Evolutionary conservation across 768 basidiomycete genomes (phyloP).

Genomic region (Boletus sp.): DNA sequence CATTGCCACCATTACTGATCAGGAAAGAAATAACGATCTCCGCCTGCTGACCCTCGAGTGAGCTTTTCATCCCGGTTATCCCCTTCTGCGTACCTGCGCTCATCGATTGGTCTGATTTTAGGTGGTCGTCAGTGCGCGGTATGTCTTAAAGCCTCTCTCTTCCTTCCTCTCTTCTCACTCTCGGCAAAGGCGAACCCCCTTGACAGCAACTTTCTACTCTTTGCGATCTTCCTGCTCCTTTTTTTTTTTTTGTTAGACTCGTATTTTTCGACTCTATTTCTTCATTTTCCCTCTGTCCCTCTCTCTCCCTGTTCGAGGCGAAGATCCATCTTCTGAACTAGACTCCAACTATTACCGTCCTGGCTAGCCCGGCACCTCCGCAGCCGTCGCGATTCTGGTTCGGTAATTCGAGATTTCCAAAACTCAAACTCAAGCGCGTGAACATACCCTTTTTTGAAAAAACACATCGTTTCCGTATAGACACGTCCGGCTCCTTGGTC

Average conservation of each 20-base stretch:
- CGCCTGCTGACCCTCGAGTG: conserved; percentile 80
- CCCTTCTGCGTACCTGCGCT: conserved; percentile 15
- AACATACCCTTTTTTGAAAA: conserved; percentile 26
- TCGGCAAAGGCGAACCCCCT: conserved; percentile 71
- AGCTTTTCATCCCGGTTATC: conserved; percentile 32
- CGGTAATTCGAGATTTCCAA: conserved; percentile 56
- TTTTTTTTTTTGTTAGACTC: conserved; percentile 8
- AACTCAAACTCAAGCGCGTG: conserved; percentile 23
- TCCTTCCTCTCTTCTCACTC: conserved; percentile 14
- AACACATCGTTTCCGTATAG: conserved; percentile 25
- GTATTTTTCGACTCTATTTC: background rate
- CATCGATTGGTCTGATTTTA: conserved; percentile 28
- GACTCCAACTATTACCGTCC: conserved; percentile 48
- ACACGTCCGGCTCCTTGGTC: conserved; percentile 21
- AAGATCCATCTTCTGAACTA: conserved; percentile 64
- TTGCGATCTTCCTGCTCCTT: conserved; percentile 2
- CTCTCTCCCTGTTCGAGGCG: conserved; percentile 61
- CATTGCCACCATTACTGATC: conserved; percentile 67
- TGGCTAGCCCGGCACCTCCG: conserved; percentile 57
- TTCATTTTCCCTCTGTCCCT: conserved; percentile 31
- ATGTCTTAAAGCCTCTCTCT: conserved; percentile 26
- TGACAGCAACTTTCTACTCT: conserved; percentile 42
- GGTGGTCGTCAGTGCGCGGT: conserved; percentile 84
- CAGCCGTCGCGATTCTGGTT: conserved; percentile 75
- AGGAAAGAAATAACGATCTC: conserved; percentile 75